Conservation (phyloP, 768 basidiomycete species). For the Astraeus odoratus region DNA sequence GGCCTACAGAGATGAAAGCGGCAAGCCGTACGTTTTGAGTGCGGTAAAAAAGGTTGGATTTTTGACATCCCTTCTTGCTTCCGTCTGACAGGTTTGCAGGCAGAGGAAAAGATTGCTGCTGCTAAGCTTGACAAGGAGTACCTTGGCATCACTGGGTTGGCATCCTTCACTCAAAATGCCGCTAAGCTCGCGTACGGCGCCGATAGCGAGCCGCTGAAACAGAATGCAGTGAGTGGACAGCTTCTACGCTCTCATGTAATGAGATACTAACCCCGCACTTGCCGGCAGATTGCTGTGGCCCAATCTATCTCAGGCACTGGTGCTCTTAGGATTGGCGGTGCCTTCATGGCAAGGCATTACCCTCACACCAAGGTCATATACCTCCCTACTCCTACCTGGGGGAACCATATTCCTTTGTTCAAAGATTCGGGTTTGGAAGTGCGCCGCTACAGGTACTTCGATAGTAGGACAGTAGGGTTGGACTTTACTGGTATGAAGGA, state of each 20-base stretch:
- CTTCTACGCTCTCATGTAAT: not conserved
- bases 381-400: constrained; percentile 93
- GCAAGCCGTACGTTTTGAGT: constrained; percentile 90
- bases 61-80: not conserved
- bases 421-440: constrained; percentile 93
- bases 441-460: constrained; percentile 87
- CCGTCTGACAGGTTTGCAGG: constrained; percentile 35
- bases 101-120: constrained; percentile 64
- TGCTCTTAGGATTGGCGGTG: constrained; percentile 90
- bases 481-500: constrained; percentile 88
- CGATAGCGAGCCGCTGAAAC: constrained; percentile 64
- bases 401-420: constrained; percentile 92
- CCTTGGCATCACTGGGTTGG: constrained; percentile 88
- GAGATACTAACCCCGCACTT: constrained; percentile 4
- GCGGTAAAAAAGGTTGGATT: constrained; percentile 74
- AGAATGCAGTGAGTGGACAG: constrained; percentile 55
- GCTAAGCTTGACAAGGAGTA: constrained; percentile 88
- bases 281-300: constrained; percentile 65
- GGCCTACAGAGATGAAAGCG: constrained; percentile 88
- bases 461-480: constrained; percentile 85
- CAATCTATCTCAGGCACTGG: constrained; percentile 98
- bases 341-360: constrained; percentile 86
- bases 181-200: constrained; percentile 87
- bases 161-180: constrained; percentile 79
- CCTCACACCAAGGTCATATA: constrained; percentile 84